Evolutionary conservation across 2,329 filamentous ascomycete genomes (phyloP), one percentile per base, ranked within the genome.

Genomic region (Fusarium buharicum): DNA sequence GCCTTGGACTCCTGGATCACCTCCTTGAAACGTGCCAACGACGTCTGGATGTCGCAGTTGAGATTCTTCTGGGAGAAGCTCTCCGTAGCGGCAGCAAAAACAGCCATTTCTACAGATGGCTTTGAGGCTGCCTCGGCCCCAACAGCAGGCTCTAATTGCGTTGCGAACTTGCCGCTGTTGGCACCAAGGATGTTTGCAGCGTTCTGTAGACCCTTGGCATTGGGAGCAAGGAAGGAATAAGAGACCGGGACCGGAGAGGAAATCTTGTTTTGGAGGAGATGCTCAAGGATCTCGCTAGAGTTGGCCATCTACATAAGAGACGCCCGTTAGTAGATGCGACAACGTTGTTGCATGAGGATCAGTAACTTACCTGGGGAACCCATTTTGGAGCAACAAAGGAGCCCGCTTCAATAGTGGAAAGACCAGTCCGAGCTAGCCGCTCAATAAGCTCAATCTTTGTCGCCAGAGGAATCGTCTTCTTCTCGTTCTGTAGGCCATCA

Each of bases 401-500:
- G 1, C 91, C 92, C 16, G 90, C 88, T 75, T 96, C 92, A 60
- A 96, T 94, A 4, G 87, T 87, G 6, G 79, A 78, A 37, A 95
- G 74, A 0, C 92, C 92, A 1, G 90, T 90, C 62, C 79, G 78
- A 30, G 87, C 85, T 59, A 96, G 78, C 58, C 85, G 81, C 66
- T 88, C 83, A 34, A 96, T 90, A 49, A 96, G 77, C 66, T 93
- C 86, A 51, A 94, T 84, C 76, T 96, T 96, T 3, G 88, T 92
- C 7, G 82, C 80, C 11, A 91, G 79, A 0, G 90, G 81, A 62
- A 96, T 89, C 24, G 81, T 81, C 62, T 81, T 85, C 77, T 90
- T 90, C 79, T 95, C 90, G 72, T 95, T 96, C 74, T 96, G 92
- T 49, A 96, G 78, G n/a, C 92, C 92, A 79, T 96, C 92, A 64